These are phyloP conservation scores for Saksenaea vasiformis DNA, from an alignment of 371 early-diverging fungal species.

Conservation along the genomic window DNA sequence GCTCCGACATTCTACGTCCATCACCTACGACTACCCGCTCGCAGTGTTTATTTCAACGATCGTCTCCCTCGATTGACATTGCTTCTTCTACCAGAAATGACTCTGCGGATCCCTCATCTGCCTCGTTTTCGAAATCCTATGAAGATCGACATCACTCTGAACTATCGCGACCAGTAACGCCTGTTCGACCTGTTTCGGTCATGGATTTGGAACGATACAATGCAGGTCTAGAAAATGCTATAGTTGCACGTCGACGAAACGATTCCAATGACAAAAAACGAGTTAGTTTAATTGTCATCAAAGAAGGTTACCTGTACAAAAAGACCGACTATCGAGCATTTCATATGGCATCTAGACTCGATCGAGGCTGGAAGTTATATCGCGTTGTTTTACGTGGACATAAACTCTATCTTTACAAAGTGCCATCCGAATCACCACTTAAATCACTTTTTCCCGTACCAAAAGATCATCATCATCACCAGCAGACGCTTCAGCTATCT, in stretches of 20 bases:
- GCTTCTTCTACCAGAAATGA: background rate
- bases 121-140: conserved; percentile 13
- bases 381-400: conserved; percentile 76
- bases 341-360: conserved; percentile 47
- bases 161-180: background rate
- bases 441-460: conserved; percentile 58
- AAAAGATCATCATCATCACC: conserved; percentile 33
- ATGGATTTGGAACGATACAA: conserved; percentile 11
- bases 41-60: background rate
- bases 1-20: conserved; percentile 4
- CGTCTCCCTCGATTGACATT: background rate
- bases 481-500: conserved; percentile 28
- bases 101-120: background rate
- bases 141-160: conserved; percentile 10
- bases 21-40: conserved; percentile 1
- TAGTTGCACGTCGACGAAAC: background rate
- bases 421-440: conserved; percentile 58
- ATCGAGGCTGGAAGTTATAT: conserved; percentile 84
- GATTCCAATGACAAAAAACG: conserved; percentile 20
- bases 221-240: background rate
- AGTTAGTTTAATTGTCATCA: conserved; percentile 37
- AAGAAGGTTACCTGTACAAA: conserved; percentile 70
- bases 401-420: conserved; percentile 79
- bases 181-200: conserved; percentile 5
- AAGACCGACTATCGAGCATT: conserved; percentile 63